phyloP scores from a whole-genome alignment of 2,329 filamentous ascomycete species.

The Fusarium avenaceum region DNA sequence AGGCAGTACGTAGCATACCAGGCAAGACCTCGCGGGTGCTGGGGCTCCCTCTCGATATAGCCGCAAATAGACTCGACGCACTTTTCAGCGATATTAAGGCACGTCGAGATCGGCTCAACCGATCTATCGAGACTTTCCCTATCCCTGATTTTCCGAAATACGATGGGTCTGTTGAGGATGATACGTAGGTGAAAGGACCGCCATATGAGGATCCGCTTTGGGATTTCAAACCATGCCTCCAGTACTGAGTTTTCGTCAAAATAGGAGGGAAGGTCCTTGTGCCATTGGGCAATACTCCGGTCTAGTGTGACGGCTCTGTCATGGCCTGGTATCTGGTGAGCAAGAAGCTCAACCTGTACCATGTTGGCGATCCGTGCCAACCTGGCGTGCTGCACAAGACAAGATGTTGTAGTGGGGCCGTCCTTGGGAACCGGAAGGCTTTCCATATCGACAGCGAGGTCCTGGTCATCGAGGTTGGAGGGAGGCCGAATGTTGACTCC shows the following conservation, averaged over 20 bases:
- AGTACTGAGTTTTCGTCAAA: too few species aligned
- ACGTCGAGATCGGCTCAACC: too few species aligned
- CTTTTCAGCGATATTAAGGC: too few species aligned
- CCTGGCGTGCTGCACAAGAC: constrained; percentile 28
- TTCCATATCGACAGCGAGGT: constrained; percentile 38
- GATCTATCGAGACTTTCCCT: too few species aligned
- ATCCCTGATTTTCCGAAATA: constrained; percentile 3
- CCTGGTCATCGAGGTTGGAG: constrained; percentile 27
- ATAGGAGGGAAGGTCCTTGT: too few species aligned
- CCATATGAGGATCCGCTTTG: constrained; percentile 34
- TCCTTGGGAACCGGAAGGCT: constrained; percentile 13
- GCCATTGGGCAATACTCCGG: too few species aligned
- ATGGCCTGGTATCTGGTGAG: constrained; percentile 28
- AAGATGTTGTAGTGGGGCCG: constrained; percentile 28
- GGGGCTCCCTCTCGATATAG: constrained; percentile 7
- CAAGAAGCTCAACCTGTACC: constrained; percentile 34
- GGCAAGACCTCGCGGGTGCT: constrained; percentile 21
- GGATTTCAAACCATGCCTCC: constrained; percentile 24
- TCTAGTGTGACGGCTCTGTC: not conserved
- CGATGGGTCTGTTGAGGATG: constrained; percentile 28
- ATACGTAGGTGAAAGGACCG: constrained; percentile 35
- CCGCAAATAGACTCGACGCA: constrained; percentile 15
- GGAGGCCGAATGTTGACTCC: constrained; percentile 34
- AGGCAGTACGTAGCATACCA: constrained; percentile 41
- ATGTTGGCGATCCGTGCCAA: constrained; percentile 35